Evolutionary conservation across 305 asterid genomes (phyloP).

Genomic region (Fraxinus ornus): DNA sequence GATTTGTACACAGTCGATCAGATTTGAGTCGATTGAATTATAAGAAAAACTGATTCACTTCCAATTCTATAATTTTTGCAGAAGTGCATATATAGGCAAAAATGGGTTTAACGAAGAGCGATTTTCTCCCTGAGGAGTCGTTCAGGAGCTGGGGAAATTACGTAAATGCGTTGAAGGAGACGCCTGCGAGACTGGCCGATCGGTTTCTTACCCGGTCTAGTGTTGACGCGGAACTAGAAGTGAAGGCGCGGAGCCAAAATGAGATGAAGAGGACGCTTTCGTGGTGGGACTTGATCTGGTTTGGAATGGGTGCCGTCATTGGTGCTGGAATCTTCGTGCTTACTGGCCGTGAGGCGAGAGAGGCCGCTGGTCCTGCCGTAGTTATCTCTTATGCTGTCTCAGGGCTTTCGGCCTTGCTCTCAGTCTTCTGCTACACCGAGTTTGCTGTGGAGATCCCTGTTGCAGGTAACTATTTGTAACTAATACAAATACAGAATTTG

Average conservation of each 20-base stretch:
- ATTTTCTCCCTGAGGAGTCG: conserved; percentile 66
- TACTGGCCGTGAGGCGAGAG: conserved; percentile 63
- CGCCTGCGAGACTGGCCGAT: conserved; percentile 27
- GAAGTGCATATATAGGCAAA: neutral
- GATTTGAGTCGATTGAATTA: neutral
- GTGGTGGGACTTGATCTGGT: conserved; percentile 91
- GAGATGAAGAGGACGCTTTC: conserved; percentile 70
- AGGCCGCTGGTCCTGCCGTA: conserved; percentile 73
- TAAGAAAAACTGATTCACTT: neutral
- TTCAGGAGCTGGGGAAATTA: conserved; percentile 49
- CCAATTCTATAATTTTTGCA: neutral
- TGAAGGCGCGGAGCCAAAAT: conserved; percentile 52
- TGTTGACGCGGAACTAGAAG: conserved; percentile 53
- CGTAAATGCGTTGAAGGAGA: conserved; percentile 37
- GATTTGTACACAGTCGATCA: neutral
- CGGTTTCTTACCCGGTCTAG: conserved; percentile 53
- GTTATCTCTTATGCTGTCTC: conserved; percentile 64
- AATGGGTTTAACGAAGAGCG: conserved; percentile 48
- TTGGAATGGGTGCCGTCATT: conserved; percentile 86
- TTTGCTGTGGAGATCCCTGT: conserved; percentile 82
- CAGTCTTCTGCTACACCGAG: conserved; percentile 78
- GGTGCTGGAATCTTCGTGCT: conserved; percentile 88
- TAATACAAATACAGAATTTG: conserved; percentile 1
- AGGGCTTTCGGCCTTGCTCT: conserved; percentile 73
- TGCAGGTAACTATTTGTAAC: conserved; percentile 36